Evolutionary conservation across 208 protist genomes (phyloP), one percentile per base, ranked within the genome.

Genomic region (Crithidia brevicula): DNA sequence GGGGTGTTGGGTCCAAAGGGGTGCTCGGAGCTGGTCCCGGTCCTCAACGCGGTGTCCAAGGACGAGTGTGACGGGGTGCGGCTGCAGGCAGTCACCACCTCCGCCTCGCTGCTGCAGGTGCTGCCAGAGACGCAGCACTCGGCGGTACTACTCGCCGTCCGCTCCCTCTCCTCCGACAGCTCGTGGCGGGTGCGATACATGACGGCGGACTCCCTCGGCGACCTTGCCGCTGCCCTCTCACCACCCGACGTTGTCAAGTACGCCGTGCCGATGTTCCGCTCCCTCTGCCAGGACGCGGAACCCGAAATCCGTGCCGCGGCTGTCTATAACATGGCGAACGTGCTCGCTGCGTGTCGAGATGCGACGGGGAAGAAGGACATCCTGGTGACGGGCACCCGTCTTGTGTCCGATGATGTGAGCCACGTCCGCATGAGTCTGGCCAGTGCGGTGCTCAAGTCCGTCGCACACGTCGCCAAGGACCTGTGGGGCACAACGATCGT

Each of bases 111-210:
- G 23, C 88, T 95, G 18, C 75, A 81, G 71, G 72, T 95, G 34
- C 75, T 99, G 15, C 82, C 83, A 2, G 47, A 81, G 38, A 91
- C 92, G 23, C 91, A 98, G 63, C 82, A 87, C 69, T 67, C 77
- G 15, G 59, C 79, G n/a, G 68, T 99, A 23, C 70, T 99, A 16
- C 74, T 86, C 16, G 63, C 82, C 1, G 68, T 99, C 0, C 85
- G 88, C 38, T 58, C 67, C 23, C 85, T 94, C 34, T 72, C 89
- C 4, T 49, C 65, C 5, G 98, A 99, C 83, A 96, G 82, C 79
- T 98, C 95, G 9, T 99, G 98, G 98, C 92, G 98, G 16, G 98
- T 99, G 42, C 92, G 98, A 8, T 99, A 99, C 83, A 99, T 99
- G 94, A 89, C 95, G 18, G 98, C 98, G 11, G 98, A 99, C 70